Percentiles rank a stretch among this genome's conserved stretches.
These are phyloP conservation scores for Coniochaeta ligniaria DNA, from an alignment of 2,329 filamentous ascomycete species.

Conservation along the genomic window DNA sequence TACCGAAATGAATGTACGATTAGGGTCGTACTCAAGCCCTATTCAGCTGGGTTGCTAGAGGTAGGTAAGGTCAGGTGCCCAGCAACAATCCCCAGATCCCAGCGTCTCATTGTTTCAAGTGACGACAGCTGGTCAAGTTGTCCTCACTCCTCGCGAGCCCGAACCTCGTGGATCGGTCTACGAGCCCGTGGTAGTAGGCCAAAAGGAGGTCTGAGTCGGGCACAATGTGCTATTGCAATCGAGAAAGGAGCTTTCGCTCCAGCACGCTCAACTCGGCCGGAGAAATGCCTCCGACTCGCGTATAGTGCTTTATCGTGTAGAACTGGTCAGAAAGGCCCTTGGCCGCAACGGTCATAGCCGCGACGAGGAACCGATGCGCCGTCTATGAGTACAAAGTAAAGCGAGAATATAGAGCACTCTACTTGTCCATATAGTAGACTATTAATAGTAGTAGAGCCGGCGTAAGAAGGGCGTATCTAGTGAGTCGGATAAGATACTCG, in stretches of 20 bases:
- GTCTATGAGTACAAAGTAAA: slow-evolving; percentile 96
- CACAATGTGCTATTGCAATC: slow-evolving; percentile 94
- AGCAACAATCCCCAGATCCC: no score
- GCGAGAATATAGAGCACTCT: slow-evolving; percentile 85
- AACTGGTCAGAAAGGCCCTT: slow-evolving; percentile 96
- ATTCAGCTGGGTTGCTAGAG: no score
- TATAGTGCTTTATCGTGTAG: slow-evolving; percentile 97
- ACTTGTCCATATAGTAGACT: slow-evolving; percentile 96
- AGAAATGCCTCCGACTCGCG: slow-evolving; percentile 85
- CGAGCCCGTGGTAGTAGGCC: slow-evolving; percentile 85
- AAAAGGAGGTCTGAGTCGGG: slow-evolving; percentile 89
- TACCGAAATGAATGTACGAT: no score
- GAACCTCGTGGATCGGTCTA: slow-evolving; percentile 41
- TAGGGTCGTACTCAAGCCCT: no score
- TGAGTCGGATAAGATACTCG: slow-evolving; percentile 88
- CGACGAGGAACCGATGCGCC: slow-evolving; percentile 94
- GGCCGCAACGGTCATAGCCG: slow-evolving; percentile 87
- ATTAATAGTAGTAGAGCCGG: slow-evolving; percentile 94
- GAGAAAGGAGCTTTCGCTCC: slow-evolving; percentile 86
- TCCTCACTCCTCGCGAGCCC: no score
- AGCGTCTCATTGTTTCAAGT: no score
- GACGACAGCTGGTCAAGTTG: no score
- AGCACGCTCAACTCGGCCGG: slow-evolving; percentile 82
- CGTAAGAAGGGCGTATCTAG: slow-evolving; percentile 87
- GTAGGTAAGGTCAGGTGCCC: no score